Percentiles rank a stretch among this genome's conserved stretches.
Conservation (phyloP, 1,284 basidiomycete species). For the Cutaneotrichosporon cavernicola region DNA sequence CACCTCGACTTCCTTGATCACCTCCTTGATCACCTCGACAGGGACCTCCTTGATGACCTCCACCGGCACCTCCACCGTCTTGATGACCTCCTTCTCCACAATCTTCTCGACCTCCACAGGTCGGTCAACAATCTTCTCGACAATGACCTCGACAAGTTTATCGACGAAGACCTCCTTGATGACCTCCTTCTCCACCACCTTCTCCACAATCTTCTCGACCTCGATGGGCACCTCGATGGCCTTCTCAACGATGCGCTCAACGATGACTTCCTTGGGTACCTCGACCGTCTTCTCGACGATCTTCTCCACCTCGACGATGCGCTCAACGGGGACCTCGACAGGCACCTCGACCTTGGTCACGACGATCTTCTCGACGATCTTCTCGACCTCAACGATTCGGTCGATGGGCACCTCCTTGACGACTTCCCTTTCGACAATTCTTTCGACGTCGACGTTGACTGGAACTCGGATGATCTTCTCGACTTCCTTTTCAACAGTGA, state of each 20-base stretch:
- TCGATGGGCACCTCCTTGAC: slow-evolving; percentile 39
- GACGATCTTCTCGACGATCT: slow-evolving; percentile 52
- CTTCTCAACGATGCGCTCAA: slow-evolving; percentile 47
- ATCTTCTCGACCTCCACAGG: slow-evolving; percentile 43
- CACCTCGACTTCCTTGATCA: slow-evolving; percentile 15
- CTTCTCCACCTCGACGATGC: slow-evolving; percentile 40
- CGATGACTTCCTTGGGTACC: slow-evolving; percentile 49
- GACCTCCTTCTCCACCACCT: slow-evolving; percentile 39
- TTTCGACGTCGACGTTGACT: slow-evolving; percentile 49
- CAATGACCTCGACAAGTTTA: slow-evolving; percentile 39
- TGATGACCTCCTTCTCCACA: slow-evolving; percentile 39
- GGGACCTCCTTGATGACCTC: slow-evolving; percentile 47
- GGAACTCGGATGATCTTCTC: slow-evolving; percentile 44
- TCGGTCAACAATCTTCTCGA: slow-evolving; percentile 48
- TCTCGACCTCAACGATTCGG: slow-evolving; percentile 46
- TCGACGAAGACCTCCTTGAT: slow-evolving; percentile 48
- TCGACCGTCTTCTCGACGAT: slow-evolving; percentile 40
- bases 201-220: slow-evolving; percentile 52
- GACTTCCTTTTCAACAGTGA: slow-evolving; percentile 53
- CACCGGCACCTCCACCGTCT: slow-evolving; percentile 49
- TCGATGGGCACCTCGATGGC: slow-evolving; percentile 53
- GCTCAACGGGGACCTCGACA: slow-evolving; percentile 39
- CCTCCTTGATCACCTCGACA: slow-evolving; percentile 52
- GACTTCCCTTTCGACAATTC: slow-evolving; percentile 46
- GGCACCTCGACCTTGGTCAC: slow-evolving; percentile 40